Evolutionary conservation across 495 filamentous ascomycete genomes (phyloP).

Genomic region (Aspergillus nidulans): DNA sequence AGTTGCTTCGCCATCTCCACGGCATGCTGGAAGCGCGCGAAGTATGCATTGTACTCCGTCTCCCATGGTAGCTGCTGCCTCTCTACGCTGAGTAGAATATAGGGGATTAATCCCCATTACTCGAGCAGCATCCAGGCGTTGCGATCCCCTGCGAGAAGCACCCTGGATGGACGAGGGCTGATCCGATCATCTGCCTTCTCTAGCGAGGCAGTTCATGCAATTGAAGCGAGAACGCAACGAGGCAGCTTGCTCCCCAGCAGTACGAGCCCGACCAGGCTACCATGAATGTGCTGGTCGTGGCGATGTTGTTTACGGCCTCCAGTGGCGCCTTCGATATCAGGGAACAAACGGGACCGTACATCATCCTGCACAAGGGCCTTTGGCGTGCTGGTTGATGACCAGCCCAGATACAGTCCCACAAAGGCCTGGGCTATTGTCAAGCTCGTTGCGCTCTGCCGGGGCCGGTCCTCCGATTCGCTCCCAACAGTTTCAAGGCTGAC

Average conservation of each 20-base stretch:
- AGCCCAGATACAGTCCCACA: neutral
- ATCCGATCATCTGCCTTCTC: neutral
- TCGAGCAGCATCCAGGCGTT: conserved; percentile 8
- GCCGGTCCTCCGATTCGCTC: neutral
- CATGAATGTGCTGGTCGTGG: neutral
- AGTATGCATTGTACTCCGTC: conserved; percentile 10
- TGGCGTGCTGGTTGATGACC: neutral
- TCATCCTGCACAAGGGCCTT: neutral
- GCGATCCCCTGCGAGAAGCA: neutral
- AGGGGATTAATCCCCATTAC: conserved; percentile 13
- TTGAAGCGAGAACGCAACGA: neutral
- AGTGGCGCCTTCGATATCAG: neutral
- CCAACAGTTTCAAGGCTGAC: conserved; percentile 10
- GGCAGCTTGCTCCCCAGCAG: neutral
- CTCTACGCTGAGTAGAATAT: conserved; percentile 9
- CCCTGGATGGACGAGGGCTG: neutral
- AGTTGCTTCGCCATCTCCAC: conserved; percentile 8
- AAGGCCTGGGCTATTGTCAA: neutral
- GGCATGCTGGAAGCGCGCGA: conserved; percentile 4
- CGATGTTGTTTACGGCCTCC: neutral
- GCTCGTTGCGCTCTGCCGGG: neutral
- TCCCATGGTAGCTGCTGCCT: neutral
- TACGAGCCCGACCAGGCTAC: conserved; percentile 5
- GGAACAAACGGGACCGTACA: neutral
- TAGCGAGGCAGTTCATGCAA: neutral